Conservation (phyloP, 805 yeast genomes). For the Tetrapisispora phaffii region DNA sequence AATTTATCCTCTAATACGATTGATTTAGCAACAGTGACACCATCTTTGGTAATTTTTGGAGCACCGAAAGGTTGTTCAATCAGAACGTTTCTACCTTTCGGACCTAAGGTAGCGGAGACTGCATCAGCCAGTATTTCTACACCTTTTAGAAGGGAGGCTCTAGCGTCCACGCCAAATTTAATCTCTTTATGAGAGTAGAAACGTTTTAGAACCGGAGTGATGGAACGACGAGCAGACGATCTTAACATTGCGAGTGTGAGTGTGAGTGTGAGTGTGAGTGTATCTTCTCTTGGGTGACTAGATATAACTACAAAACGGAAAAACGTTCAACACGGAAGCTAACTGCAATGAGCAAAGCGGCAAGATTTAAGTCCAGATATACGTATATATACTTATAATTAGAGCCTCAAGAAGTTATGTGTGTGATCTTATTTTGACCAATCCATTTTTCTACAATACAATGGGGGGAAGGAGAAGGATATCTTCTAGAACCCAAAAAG, state of each 20-base stretch:
- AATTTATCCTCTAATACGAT: constrained; percentile 77
- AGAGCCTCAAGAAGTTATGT: too few species aligned
- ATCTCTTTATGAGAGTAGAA: constrained; percentile 70
- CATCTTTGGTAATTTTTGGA: constrained; percentile 98
- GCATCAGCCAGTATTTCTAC: constrained; percentile 94
- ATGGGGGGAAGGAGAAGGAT: too few species aligned
- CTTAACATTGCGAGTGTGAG: constrained; percentile 11
- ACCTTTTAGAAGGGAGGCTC: constrained; percentile 89
- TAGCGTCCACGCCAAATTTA: constrained; percentile 93
- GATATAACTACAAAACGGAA: too few species aligned
- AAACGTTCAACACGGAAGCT: too few species aligned
- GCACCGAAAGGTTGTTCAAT: constrained; percentile 95
- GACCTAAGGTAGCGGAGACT: constrained; percentile 92
- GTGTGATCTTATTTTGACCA: too few species aligned
- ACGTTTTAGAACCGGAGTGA: constrained; percentile 18
- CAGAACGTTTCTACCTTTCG: constrained; percentile 93
- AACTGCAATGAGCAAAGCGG: too few species aligned
- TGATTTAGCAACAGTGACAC: constrained; percentile 92
- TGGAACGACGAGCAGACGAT: constrained; percentile 14
- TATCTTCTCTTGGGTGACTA: too few species aligned
- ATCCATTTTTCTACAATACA: too few species aligned
- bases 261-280: not conserved
- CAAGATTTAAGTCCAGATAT: too few species aligned
- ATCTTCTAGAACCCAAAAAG: too few species aligned
- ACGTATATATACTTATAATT: too few species aligned